Evolutionary conservation across 208 protist species (phyloP).

Genomic region (Naegleria gruberi): DNA sequence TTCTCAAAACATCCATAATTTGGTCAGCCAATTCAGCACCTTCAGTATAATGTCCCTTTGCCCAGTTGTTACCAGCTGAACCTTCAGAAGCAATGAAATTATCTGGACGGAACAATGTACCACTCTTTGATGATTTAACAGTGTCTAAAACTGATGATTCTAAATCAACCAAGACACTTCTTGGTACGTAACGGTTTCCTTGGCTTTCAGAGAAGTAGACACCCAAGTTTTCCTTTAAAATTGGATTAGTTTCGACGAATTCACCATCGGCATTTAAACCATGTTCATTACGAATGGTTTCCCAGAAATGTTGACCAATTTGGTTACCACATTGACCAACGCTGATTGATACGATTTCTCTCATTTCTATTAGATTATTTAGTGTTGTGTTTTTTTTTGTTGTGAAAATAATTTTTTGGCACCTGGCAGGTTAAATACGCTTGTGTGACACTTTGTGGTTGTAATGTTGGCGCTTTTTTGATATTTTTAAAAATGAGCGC

Average conservation of each 20-base stretch:
- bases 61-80: constrained; percentile 62
- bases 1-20: constrained; percentile 58
- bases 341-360: constrained; percentile 2
- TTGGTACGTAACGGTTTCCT: constrained; percentile 13
- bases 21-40: constrained; percentile 55
- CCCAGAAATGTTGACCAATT: background rate
- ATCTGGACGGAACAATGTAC: constrained; percentile 57
- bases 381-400: too few relatives aligned
- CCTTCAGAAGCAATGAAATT: constrained; percentile 55
- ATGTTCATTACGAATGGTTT: background rate
- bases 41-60: constrained; percentile 70
- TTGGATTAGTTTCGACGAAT: background rate
- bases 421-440: too few relatives aligned
- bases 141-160: constrained; percentile 51
- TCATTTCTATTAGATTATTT: too few relatives aligned
- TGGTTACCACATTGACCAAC: constrained; percentile 25
- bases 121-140: constrained; percentile 38
- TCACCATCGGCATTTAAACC: background rate
- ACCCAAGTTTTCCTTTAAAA: background rate
- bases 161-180: constrained; percentile 49
- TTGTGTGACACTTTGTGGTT: too few relatives aligned
- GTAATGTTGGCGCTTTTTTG: too few relatives aligned
- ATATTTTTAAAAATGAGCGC: too few relatives aligned
- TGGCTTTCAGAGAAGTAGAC: constrained; percentile 17
- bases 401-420: too few relatives aligned